These are phyloP conservation scores for Penicillium malachiteum DNA, from an alignment of 495 filamentous ascomycete species.

Conservation along the genomic window DNA sequence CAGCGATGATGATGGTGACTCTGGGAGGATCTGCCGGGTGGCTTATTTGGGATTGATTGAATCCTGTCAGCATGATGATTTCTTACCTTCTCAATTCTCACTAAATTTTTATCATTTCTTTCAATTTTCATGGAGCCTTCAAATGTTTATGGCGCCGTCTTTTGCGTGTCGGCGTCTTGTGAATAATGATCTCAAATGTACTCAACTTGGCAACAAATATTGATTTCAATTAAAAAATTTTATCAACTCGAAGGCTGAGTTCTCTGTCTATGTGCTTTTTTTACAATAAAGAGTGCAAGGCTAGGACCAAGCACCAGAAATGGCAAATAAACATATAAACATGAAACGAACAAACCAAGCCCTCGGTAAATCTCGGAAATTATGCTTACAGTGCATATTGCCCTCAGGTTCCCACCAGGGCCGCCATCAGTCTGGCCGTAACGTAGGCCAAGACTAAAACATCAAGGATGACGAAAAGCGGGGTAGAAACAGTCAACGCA, in stretches of 20 bases:
- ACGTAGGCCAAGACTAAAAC: background rate
- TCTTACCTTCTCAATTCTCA: background rate
- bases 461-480: background rate
- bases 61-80: background rate
- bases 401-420: too few relatives aligned
- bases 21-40: constrained; percentile 32
- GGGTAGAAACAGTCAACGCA: background rate
- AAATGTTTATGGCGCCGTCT: background rate
- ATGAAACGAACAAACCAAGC: background rate
- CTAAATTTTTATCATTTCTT: background rate
- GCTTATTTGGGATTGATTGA: constrained; percentile 30
- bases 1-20: constrained; percentile 23
- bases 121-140: background rate
- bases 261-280: too few relatives aligned
- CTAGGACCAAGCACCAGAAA: too few relatives aligned
- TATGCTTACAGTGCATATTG: background rate
- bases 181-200: constrained; percentile 1
- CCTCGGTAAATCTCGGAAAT: background rate
- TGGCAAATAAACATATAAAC: background rate
- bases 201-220: background rate
- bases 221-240: constrained; percentile 1
- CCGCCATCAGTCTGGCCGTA: too few relatives aligned
- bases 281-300: too few relatives aligned
- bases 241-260: too few relatives aligned
- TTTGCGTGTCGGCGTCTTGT: background rate